Conservation (phyloP, 805 yeast species). For the Zygotorulaspora chibaensis region DNA sequence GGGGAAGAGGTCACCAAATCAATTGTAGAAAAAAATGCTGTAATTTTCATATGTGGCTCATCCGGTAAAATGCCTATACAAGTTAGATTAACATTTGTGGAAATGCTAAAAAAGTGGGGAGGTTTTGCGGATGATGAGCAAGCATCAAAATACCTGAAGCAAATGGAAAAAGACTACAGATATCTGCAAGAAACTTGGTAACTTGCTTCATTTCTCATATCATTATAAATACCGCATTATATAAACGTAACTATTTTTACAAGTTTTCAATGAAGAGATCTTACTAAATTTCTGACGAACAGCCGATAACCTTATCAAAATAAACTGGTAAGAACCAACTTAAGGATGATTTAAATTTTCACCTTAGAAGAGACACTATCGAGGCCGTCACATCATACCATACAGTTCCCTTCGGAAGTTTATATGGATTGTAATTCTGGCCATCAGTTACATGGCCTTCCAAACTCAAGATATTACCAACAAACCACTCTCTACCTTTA, state of each 20-base stretch:
- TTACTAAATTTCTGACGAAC: too few relatives aligned
- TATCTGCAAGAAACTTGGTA: slow-evolving; percentile 92
- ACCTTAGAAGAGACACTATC: slow-evolving; percentile 8
- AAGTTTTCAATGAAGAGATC: too few relatives aligned
- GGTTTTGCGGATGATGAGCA: slow-evolving; percentile 37
- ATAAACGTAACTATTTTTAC: too few relatives aligned
- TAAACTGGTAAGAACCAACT: not conserved
- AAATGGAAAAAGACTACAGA: slow-evolving; percentile 59
- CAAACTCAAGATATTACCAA: slow-evolving; percentile 62
- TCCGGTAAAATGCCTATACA: slow-evolving; percentile 92
- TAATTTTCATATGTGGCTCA: slow-evolving; percentile 83
- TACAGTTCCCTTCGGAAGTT: slow-evolving; percentile 52
- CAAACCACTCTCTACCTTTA: slow-evolving; percentile 70
- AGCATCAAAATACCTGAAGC: slow-evolving; percentile 48
- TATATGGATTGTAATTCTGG: slow-evolving; percentile 55
- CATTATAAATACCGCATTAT: too few relatives aligned
- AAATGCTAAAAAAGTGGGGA: slow-evolving; percentile 48
- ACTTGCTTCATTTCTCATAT: slow-evolving; percentile 2
- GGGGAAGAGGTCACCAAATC: slow-evolving; percentile 47
- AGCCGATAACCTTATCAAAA: slow-evolving; percentile 18
- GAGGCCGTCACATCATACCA: slow-evolving; percentile 63
- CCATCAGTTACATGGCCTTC: slow-evolving; percentile 50
- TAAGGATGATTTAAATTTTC: not conserved
- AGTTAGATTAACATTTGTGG: slow-evolving; percentile 74
- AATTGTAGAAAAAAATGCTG: slow-evolving; percentile 51